These are phyloP conservation scores for Globisporangium splendens DNA, from an alignment of 352 stramenopile genomes.

Conservation along the genomic window DNA sequence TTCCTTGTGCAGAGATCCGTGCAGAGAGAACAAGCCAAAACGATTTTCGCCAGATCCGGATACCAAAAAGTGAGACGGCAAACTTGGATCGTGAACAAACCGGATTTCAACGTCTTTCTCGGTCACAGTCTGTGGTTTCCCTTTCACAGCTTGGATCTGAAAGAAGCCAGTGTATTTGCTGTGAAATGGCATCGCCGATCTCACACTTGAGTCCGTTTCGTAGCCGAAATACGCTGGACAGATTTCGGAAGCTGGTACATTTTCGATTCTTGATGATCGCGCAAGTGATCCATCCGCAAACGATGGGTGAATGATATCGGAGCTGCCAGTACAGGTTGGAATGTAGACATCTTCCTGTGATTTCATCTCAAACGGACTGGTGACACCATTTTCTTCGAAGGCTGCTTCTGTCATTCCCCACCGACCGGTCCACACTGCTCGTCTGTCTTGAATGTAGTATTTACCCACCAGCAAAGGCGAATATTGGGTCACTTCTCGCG, in stretches of 20 bases:
- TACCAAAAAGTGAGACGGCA: constrained; percentile 67
- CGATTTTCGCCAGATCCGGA: constrained; percentile 71
- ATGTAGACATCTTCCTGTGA: constrained; percentile 79
- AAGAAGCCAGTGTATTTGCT: constrained; percentile 85
- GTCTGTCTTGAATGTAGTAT: constrained; percentile 84
- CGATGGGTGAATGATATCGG: constrained; percentile 41
- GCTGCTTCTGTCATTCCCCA: constrained; percentile 86
- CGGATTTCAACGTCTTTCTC: constrained; percentile 80
- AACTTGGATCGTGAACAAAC: constrained; percentile 74
- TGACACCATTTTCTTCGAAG: constrained; percentile 71
- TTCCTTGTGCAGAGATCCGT: constrained; percentile 70
- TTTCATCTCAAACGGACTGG: constrained; percentile 85
- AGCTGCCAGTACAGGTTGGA: constrained; percentile 26
- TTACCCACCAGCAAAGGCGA: constrained; percentile 73
- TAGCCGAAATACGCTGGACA: constrained; percentile 67
- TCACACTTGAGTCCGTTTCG: constrained; percentile 46
- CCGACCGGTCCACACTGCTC: constrained; percentile 67
- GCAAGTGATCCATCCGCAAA: constrained; percentile 45
- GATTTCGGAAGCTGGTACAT: constrained; percentile 30
- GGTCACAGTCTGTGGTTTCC: constrained; percentile 73
- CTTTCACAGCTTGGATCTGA: constrained; percentile 84
- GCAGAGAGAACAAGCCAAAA: constrained; percentile 71
- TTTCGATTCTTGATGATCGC: constrained; percentile 48
- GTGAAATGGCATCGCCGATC: constrained; percentile 73
- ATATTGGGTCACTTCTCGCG: constrained; percentile 60